A percentile compares a stretch with the other conserved stretches of the same genome.
phyloP scores from a whole-genome alignment of 2,329 filamentous ascomycete species.

The Hawksworthiomyces lignivorus region DNA sequence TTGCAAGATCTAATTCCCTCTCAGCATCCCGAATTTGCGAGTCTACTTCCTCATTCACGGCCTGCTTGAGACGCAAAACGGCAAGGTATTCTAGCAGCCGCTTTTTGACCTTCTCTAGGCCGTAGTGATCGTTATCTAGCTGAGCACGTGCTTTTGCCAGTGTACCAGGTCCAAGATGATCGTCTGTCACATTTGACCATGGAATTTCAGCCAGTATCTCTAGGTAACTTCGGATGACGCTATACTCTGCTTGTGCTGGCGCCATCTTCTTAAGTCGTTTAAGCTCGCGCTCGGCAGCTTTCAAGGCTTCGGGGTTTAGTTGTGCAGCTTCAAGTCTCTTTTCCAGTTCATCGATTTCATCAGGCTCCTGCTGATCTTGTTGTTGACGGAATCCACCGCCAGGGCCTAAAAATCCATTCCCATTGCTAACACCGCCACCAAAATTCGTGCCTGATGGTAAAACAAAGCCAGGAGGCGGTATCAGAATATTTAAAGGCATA shows the following conservation, averaged over 20 bases:
- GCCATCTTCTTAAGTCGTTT: conserved; percentile 91
- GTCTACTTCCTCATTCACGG: conserved; percentile 76
- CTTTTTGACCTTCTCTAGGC: conserved; percentile 95
- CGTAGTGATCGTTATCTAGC: conserved; percentile 93
- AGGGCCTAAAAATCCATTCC: conserved; percentile 1
- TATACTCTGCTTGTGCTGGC: conserved; percentile 90
- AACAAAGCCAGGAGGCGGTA: conserved; percentile 15
- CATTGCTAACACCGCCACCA: conserved; percentile 25
- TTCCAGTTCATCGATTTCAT: conserved; percentile 85
- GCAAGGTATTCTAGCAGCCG: conserved; percentile 89
- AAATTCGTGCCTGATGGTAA: neutral
- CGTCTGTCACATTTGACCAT: conserved; percentile 78
- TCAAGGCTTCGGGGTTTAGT: conserved; percentile 75
- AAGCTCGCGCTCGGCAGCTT: conserved; percentile 84
- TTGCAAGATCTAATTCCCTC: conserved; percentile 42
- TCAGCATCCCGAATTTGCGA: conserved; percentile 64
- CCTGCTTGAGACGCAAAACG: conserved; percentile 90
- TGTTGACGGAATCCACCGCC: conserved; percentile 13
- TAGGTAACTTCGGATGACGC: conserved; percentile 85
- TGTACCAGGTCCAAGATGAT: conserved; percentile 76
- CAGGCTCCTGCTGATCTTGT: conserved; percentile 57
- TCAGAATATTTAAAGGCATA: conserved; percentile 9
- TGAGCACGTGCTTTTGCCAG: conserved; percentile 75
- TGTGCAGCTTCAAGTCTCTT: conserved; percentile 77
- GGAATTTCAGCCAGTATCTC: conserved; percentile 92